phyloP scores from a whole-genome alignment of 2,329 filamentous ascomycete genomes.

The Ciborinia camelliae region DNA sequence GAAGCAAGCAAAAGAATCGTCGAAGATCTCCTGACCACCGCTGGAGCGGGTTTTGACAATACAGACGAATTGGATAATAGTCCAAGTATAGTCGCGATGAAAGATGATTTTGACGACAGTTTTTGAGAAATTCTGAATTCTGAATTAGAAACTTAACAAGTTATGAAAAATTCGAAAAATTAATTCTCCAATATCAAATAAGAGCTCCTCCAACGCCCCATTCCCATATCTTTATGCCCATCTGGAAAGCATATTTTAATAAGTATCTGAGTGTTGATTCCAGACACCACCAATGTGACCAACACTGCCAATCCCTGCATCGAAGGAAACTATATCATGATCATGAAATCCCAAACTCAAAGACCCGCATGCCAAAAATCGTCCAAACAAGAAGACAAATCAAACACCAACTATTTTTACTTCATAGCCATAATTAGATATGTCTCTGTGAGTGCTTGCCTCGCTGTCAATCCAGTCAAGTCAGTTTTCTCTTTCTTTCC shows the following conservation, averaged over 20 bases:
- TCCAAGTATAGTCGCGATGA: conserved; percentile 64
- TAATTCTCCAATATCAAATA: not conserved
- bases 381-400: not conserved
- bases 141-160: conserved; percentile 17
- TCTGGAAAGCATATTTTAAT: not conserved
- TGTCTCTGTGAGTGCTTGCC: conserved; percentile 10
- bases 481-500: not conserved
- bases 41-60: conserved; percentile 65
- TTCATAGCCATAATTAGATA: conserved; percentile 27
- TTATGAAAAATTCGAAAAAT: conserved; percentile 9
- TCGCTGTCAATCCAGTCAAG: not conserved
- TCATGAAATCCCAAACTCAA: not conserved
- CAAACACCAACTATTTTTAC: conserved; percentile 15
- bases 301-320: not conserved
- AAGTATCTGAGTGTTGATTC: not conserved
- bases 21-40: conserved; percentile 73
- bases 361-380: not conserved
- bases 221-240: not conserved
- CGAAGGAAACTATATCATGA: not conserved
- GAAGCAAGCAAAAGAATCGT: conserved; percentile 81
- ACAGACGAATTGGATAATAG: conserved; percentile 53
- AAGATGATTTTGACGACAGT: conserved; percentile 58
- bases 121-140: conserved; percentile 44
- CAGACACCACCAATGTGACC: not conserved
- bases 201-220: not conserved